Conservation (phyloP, 306 rosid genomes). For the Cucumis melo region DNA sequence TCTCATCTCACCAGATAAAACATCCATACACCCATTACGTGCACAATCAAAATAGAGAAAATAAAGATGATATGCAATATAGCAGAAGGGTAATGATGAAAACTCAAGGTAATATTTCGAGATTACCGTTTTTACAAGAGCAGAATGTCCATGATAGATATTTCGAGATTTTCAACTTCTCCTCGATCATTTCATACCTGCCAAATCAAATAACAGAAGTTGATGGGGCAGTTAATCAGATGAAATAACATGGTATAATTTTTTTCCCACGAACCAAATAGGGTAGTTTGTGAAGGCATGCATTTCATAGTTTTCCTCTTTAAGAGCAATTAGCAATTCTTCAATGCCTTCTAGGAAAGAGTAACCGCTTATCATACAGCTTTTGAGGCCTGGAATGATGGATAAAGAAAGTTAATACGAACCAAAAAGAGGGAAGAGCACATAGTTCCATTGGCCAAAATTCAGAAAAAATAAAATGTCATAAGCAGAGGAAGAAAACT, state of each 20-base stretch:
- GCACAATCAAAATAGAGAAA: neutral
- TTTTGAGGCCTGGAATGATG: conserved; percentile 55
- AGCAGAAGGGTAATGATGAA: neutral
- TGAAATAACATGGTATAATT: neutral
- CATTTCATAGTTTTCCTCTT: conserved; percentile 66
- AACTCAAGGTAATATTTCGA: neutral
- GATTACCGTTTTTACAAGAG: conserved; percentile 45
- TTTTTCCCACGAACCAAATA: conserved; percentile 37
- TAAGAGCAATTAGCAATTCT: conserved; percentile 55
- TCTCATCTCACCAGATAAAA: neutral
- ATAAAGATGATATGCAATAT: neutral
- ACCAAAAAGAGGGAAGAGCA: neutral
- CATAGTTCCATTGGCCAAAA: neutral
- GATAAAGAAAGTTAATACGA: conserved; percentile 8
- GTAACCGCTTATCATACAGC: conserved; percentile 64
- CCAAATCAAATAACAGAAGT: conserved; percentile 15
- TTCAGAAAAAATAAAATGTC: neutral
- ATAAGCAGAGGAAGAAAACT: neutral
- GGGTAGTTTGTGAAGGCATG: conserved; percentile 98
- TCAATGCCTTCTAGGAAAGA: conserved; percentile 63
- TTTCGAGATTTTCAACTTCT: conserved; percentile 52
- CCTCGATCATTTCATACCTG: conserved; percentile 83
- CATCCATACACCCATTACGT: neutral
- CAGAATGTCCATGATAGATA: conserved; percentile 95
- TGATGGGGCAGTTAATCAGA: neutral